Evolutionary conservation across 2,329 filamentous ascomycete genomes (phyloP).

Genomic region (Clarireedia paspali): DNA sequence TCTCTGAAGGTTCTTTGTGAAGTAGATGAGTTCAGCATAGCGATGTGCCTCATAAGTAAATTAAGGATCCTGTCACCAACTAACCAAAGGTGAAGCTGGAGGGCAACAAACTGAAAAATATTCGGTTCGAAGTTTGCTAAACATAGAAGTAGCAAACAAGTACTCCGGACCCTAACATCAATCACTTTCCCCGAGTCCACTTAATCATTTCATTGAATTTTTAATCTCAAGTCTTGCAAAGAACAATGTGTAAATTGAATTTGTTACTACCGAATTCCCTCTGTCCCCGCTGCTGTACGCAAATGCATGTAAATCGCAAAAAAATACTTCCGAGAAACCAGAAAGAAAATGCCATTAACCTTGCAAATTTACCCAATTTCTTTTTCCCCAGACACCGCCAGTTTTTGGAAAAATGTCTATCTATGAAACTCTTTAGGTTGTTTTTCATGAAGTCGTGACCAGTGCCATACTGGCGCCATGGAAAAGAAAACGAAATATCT

Average conservation of each 20-base stretch:
- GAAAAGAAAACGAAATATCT: neutral
- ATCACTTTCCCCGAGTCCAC: neutral
- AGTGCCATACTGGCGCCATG: neutral
- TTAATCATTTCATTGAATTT: neutral
- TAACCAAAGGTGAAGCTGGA: no score
- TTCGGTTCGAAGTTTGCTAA: no score
- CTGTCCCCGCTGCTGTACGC: neutral
- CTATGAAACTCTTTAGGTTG: constrained; percentile 4
- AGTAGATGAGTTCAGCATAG: no score
- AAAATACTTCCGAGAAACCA: neutral
- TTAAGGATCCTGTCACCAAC: no score
- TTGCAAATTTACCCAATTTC: constrained; percentile 11
- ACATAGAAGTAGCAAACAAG: no score
- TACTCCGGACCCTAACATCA: no score
- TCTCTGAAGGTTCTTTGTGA: no score
- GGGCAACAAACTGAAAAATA: no score
- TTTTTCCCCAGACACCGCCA: constrained; percentile 13
- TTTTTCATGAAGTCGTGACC: constrained; percentile 10
- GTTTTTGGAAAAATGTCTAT: constrained; percentile 9
- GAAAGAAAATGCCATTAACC: constrained; percentile 5
- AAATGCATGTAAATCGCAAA: constrained; percentile 1
- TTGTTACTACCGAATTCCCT: constrained; percentile 2
- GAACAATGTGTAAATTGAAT: neutral
- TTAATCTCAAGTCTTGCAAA: neutral
- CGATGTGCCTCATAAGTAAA: no score